A percentile compares a stretch with the other conserved stretches of the same genome.
Evolutionary conservation across 2,329 filamentous ascomycete genomes (phyloP).

Genomic region (Hypoxylon sp.): DNA sequence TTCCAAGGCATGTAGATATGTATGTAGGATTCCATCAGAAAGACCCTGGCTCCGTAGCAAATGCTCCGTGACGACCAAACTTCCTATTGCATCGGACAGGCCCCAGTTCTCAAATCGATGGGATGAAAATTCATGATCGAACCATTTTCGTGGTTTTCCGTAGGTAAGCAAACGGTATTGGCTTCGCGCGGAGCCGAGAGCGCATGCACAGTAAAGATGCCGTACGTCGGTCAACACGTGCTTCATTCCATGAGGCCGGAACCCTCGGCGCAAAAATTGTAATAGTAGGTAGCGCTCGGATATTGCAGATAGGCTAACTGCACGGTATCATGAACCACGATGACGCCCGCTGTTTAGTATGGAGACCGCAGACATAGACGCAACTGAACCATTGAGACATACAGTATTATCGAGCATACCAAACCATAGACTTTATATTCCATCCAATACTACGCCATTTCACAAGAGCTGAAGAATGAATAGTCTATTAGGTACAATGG

Average conservation of each 20-base stretch:
- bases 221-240: conserved; percentile 26
- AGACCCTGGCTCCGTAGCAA: conserved; percentile 24
- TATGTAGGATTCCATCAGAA: conserved; percentile 18
- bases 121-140: conserved; percentile 19
- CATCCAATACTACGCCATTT: too few relatives aligned
- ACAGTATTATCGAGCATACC: too few relatives aligned
- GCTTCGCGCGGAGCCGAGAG: conserved; percentile 23
- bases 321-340: conserved; percentile 5
- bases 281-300: conserved; percentile 2
- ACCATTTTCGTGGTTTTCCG: conserved; percentile 14
- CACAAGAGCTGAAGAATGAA: conserved; percentile 4
- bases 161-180: conserved; percentile 5
- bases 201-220: conserved; percentile 5
- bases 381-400: too few relatives aligned
- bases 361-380: background rate
- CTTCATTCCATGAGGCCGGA: conserved; percentile 29
- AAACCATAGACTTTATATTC: conserved; percentile 1
- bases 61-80: conserved; percentile 21
- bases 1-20: conserved; percentile 21
- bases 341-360: background rate
- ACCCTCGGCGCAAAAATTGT: conserved; percentile 14
- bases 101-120: background rate
- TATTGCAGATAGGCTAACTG: conserved; percentile 8
- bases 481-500: conserved; percentile 15
- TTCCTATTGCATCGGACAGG: conserved; percentile 4